Evolutionary conservation across 495 filamentous ascomycete genomes (phyloP), one percentile per base, ranked within the genome.

Genomic region (Penicillium atrosanguineum): DNA sequence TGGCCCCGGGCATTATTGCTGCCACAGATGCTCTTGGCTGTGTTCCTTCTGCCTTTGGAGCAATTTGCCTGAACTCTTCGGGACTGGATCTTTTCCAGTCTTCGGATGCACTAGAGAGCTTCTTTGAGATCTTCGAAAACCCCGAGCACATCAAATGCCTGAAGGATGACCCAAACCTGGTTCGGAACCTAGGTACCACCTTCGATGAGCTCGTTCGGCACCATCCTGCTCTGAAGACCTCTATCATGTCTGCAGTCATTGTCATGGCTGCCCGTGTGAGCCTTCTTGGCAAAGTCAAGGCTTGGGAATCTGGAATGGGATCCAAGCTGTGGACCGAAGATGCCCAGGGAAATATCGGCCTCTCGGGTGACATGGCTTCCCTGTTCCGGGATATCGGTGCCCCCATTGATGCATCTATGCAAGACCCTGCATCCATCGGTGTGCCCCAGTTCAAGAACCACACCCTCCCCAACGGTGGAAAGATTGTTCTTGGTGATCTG

Each of bases 171-270:
- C 75, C 81, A 6, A 78, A 79, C 38, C 55, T 78, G 36, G 67
- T 76, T 40, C 72, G 74, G 34, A 68, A 68, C 0, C 75, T 97
- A 38, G 94, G 95, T 19, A 82, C 79, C 6, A 87, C 87, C 12
- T 95, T 99, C 64, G 95, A 99, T 65, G 94, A 99, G 64, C 78
- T 99, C 51, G 87, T 93, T 26, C 85, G 94, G 18, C 94, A 99
- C 63, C 95, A 99, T 65, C 95, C 94, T 0, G 77, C 78, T 11
- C 74, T 99, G 42, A 90, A 91, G 51, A 76, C 82, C 25, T 81
- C 82, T 12, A 90, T 97, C 51, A 84, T 95, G 71, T 82, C 85
- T 61, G 83, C 87, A 6, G 82, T 96, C 14, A 77, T 91, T 34
- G 81, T 88, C 44, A 96, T 96, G 90, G 81, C 95, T 36, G 84